These are phyloP conservation scores for Fusarium napiforme DNA, from an alignment of 2,329 filamentous ascomycete species.

Conservation along the genomic window DNA sequence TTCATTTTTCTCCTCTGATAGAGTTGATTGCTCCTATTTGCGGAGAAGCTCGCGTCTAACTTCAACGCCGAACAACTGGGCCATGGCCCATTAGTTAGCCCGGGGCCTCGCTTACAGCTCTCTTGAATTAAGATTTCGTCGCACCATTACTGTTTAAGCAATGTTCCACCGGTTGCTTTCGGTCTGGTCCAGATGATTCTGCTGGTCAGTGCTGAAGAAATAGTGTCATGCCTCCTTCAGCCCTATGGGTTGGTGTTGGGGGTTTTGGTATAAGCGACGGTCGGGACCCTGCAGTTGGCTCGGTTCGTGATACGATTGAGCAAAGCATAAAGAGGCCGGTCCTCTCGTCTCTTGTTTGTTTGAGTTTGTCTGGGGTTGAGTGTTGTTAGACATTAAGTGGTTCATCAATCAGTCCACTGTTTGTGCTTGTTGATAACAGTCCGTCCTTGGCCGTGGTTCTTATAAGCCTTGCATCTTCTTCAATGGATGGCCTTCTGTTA, in stretches of 20 bases:
- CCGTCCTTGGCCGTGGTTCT: background rate
- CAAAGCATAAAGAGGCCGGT: slow-evolving; percentile 26
- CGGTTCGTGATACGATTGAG: slow-evolving; percentile 10
- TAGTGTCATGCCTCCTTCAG: slow-evolving; percentile 6
- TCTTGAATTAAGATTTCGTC: background rate
- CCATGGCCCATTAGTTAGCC: background rate
- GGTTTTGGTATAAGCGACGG: background rate
- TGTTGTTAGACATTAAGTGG: background rate
- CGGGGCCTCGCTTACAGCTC: background rate
- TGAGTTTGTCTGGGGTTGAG: background rate
- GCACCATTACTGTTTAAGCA: background rate
- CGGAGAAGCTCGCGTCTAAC: background rate
- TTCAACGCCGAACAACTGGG: background rate
- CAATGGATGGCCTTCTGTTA: background rate
- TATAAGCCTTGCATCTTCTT: background rate
- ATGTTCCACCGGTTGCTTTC: slow-evolving; percentile 7
- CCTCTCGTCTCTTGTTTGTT: background rate
- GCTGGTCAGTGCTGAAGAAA: background rate
- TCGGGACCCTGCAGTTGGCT: background rate
- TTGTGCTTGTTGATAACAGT: background rate
- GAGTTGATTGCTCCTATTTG: background rate
- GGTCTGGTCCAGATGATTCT: background rate
- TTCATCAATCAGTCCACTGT: background rate
- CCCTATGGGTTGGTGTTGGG: slow-evolving; percentile 10
- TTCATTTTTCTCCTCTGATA: too few relatives aligned